A percentile compares a stretch with the other conserved stretches of the same genome.
Conservation (phyloP, 495 filamentous ascomycete species). For the Peziza echinospora region DNA sequence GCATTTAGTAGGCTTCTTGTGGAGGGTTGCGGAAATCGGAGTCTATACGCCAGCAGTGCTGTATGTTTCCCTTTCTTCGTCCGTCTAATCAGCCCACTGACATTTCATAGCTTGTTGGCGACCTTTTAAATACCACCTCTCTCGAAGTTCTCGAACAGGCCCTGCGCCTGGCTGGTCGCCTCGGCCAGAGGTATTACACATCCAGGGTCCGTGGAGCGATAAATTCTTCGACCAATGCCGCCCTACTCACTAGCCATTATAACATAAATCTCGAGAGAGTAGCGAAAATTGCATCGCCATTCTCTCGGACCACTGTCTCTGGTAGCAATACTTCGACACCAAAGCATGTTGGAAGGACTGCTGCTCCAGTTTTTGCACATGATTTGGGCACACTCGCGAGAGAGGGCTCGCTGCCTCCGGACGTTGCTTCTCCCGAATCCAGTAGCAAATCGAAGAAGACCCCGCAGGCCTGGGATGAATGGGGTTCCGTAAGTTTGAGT, state of each 20-base stretch:
- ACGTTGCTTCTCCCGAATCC: constrained; percentile 25
- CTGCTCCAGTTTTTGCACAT: constrained; percentile 37
- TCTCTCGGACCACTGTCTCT: constrained; percentile 40
- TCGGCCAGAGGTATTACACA: constrained; percentile 82
- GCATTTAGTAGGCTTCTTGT: constrained; percentile 68
- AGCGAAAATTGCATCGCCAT: constrained; percentile 59
- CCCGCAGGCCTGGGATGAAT: constrained; percentile 36
- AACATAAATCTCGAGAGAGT: constrained; percentile 83
- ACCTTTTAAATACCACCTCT: constrained; percentile 70
- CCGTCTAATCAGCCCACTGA: background rate
- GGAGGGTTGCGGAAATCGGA: constrained; percentile 91
- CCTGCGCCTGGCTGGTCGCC: constrained; percentile 53
- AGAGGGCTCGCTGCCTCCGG: constrained; percentile 20
- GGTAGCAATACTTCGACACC: constrained; percentile 13
- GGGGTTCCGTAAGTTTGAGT: constrained; percentile 40
- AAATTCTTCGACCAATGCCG: constrained; percentile 32
- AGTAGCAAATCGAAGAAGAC: constrained; percentile 11
- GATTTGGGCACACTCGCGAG: constrained; percentile 54
- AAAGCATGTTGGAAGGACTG: constrained; percentile 1
- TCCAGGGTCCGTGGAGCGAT: constrained; percentile 38
- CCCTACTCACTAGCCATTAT: constrained; percentile 67
- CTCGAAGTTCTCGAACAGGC: constrained; percentile 50
- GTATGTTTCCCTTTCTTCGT: constrained; percentile 4
- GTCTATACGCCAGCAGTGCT: constrained; percentile 77
- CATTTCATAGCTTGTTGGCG: constrained; percentile 41